Evolutionary conservation across 2,329 filamentous ascomycete genomes (phyloP), one percentile per base, ranked within the genome.

Genomic region (Penicillium sp.): DNA sequence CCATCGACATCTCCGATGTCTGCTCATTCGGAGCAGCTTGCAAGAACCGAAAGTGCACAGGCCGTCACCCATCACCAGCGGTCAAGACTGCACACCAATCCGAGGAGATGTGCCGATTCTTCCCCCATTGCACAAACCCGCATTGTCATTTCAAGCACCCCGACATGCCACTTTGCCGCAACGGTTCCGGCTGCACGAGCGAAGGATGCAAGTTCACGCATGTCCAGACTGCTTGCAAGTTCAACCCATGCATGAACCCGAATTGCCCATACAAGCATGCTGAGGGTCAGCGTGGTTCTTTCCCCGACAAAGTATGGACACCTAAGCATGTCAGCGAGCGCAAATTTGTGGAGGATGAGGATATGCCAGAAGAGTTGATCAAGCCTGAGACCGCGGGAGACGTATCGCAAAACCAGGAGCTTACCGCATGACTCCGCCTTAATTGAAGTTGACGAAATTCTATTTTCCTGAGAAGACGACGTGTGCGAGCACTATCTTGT

Each of bases 11-110:
- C 63, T 84, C 81, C 55, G 91, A 96, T 67, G 81, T 83, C 18
- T 99, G 94, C 78, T 83, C 83, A 18, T 97, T 89, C 66, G 93
- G 92, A 20, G 91, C 86, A 2, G 92, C 92, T 8, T 99, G 94
- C 85, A 96, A 94, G 77, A 99, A 97, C 80, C 83, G 85, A 67
- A 97, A 97, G 77, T 99, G 94, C 70, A 89, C 89, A 8, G 92
- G 84, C 27, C 89, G 91, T 56, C 94, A 99, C 73, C 94, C 94
- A 2, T 97, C 92, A 6, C 94, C 94, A 1, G 92, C 93, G 6
- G 84, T 89, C 64, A 90, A 86, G 71, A 78, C 84, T 49, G 86
- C 87, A 25, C 90, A 93, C 71, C 89, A 96, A 75, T 83, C 86
- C 56, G 89, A 94, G 72, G 86, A 89, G 72, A 88, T 95, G 68